phyloP scores from a whole-genome alignment of 257 asterid genomes.

The Nicotiana paniculata region DNA sequence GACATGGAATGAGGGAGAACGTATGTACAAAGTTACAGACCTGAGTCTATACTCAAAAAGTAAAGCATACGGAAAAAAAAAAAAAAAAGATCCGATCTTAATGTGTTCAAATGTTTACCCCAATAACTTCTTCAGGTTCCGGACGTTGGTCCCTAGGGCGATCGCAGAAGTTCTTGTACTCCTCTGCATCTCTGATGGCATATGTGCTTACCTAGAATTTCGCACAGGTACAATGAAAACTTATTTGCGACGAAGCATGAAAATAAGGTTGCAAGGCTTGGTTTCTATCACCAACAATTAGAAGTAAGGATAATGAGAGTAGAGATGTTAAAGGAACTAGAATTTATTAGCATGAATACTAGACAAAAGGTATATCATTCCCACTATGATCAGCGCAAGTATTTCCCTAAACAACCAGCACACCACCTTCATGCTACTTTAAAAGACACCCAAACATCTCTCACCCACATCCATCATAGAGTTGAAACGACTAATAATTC shows the following conservation, averaged over 20 bases:
- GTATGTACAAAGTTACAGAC: neutral
- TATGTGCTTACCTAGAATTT: slow-evolving; percentile 62
- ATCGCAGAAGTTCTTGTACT: slow-evolving; percentile 94
- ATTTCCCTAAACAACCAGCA: neutral
- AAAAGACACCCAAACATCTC: neutral
- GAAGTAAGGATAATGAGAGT: neutral
- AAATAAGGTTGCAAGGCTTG: neutral
- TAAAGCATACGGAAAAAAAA: neutral
- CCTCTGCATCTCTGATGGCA: slow-evolving; percentile 95
- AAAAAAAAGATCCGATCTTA: neutral
- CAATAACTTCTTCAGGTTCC: slow-evolving; percentile 93
- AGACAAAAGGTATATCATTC: neutral
- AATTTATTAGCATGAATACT: neutral
- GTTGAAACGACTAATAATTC: neutral
- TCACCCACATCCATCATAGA: neutral
- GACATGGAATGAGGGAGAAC: neutral
- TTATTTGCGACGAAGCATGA: neutral
- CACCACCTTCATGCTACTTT: neutral
- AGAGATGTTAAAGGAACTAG: neutral
- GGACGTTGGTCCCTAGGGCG: slow-evolving; percentile 90
- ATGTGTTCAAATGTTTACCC: slow-evolving; percentile 33
- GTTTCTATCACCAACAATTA: neutral
- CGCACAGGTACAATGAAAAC: slow-evolving; percentile 11
- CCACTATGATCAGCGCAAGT: neutral
- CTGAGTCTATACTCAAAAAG: neutral